Evolutionary conservation across 1,284 basidiomycete genomes (phyloP).

Genomic region (Phlebopus sp.): DNA sequence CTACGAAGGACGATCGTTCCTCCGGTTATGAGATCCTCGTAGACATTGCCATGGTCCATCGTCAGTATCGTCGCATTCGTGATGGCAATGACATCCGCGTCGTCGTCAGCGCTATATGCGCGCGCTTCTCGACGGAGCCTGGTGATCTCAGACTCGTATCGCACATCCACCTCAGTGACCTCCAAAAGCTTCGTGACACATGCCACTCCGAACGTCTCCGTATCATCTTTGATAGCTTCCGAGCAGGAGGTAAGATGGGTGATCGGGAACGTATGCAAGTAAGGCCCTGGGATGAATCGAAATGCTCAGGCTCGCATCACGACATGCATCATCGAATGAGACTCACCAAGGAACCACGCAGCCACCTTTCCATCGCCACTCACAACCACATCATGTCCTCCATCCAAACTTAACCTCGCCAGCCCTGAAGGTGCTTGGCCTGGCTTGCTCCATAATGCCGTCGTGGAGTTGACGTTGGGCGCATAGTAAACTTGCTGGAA

Average conservation of each 20-base stretch:
- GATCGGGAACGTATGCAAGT: constrained; percentile 58
- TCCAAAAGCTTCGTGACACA: constrained; percentile 54
- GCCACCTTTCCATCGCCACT: constrained; percentile 58
- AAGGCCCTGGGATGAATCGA: constrained; percentile 47
- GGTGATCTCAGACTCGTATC: constrained; percentile 58
- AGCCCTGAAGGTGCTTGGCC: constrained; percentile 60
- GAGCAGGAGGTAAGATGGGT: constrained; percentile 49
- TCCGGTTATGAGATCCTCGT: constrained; percentile 45
- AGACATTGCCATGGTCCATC: constrained; percentile 44
- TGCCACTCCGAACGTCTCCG: constrained; percentile 52
- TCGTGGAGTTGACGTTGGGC: constrained; percentile 37
- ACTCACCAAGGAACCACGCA: constrained; percentile 69
- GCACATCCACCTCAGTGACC: constrained; percentile 54
- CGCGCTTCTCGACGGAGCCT: constrained; percentile 54
- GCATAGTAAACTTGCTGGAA: constrained; percentile 62
- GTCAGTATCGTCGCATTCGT: constrained; percentile 66
- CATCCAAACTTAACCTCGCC: constrained; percentile 61
- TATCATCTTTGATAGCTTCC: constrained; percentile 45
- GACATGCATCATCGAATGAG: background rate
- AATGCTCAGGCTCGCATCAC: constrained; percentile 2
- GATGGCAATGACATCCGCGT: constrained; percentile 51
- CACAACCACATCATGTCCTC: constrained; percentile 66
- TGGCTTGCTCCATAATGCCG: constrained; percentile 65
- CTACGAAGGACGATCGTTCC: constrained; percentile 51
- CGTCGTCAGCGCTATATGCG: constrained; percentile 16